A percentile compares a stretch with the other conserved stretches of the same genome.
Conservation (phyloP, 2,329 filamentous ascomycete genomes). For the Clonostachys byssicola region DNA sequence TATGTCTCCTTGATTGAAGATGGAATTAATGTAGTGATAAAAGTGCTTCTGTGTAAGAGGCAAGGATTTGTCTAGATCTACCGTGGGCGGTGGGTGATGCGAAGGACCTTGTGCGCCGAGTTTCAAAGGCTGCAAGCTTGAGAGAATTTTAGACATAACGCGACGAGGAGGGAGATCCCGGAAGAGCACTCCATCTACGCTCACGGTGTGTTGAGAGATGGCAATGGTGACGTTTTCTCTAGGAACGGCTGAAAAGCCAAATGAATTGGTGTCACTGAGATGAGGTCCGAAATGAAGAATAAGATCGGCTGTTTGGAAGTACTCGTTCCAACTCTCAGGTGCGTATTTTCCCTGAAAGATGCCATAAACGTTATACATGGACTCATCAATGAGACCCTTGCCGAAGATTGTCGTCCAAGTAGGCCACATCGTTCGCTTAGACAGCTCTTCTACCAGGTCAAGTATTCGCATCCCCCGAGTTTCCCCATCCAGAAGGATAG, state of each 20-base stretch:
- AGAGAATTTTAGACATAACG: conserved; percentile 21
- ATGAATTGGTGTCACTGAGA: conserved; percentile 40
- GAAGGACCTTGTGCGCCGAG: no score
- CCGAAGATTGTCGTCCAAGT: conserved; percentile 90
- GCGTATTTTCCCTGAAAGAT: conserved; percentile 80
- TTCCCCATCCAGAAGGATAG: conserved; percentile 80
- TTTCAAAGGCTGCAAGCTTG: no score
- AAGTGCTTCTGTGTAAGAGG: conserved; percentile 40
- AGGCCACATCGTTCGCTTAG: conserved; percentile 71
- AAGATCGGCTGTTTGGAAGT: conserved; percentile 35
- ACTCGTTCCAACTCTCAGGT: conserved; percentile 33
- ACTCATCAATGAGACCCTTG: conserved; percentile 81
- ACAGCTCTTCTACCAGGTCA: conserved; percentile 66
- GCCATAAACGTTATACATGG: conserved; percentile 69
- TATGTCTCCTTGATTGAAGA: conserved; percentile 68
- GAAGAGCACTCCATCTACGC: background rate
- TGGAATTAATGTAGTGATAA: conserved; percentile 53
- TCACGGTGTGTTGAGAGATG: no score
- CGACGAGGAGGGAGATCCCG: conserved; percentile 54
- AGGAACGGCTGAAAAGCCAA: conserved; percentile 27
- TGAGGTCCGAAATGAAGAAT: conserved; percentile 41
- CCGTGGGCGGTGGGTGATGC: no score
- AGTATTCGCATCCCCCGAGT: conserved; percentile 73
- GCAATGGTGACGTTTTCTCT: conserved; percentile 4
- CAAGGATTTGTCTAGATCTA: no score